Evolutionary conservation across 768 basidiomycete genomes (phyloP), one percentile per base, ranked within the genome.

Genomic region (Phanerodontia chrysosporium): DNA sequence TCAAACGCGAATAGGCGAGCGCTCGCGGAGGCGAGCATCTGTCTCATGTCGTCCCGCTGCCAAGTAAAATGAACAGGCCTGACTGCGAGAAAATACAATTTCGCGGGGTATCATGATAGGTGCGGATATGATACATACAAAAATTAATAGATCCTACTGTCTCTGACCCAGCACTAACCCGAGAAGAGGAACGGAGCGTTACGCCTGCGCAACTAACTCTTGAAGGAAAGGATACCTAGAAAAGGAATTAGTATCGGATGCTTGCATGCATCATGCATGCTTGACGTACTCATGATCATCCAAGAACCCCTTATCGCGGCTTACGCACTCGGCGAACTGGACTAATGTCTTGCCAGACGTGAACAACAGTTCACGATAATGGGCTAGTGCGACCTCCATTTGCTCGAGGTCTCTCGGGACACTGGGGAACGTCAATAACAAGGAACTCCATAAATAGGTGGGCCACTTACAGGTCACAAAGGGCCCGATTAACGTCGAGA

Each of bases 251-350:
- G 52, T 5, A 58, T 9, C 16, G 14, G 45, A 29, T 7, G n/a
- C 24, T 18, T 30, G 32, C 32, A 14, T 9, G 18, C 21, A 6
- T 3, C 9, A 45, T 21, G 44, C 13, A n/a, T n/a, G 18, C 18
- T 9, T 44, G 5, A 62, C 67, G 52, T 27, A 68, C 67, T 68
- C 67, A 30, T 68, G 67, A 55, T 68, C 67, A 21, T 52, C 65
- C 56, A 68, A 29, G 39, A 68, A 68, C 6, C 67, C 67, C 22
- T 59, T 30, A 21, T 66, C 63, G 1, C 58, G 51, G n/a, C 36
- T 49, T 25, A 68, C 36, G 12, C 28, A 30, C 13, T 61, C 58
- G 2, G 61, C 67, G 32, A 61, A 63, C 29, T 68, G 63, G 3
- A 46, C 10, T 1, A 60, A 44, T 3, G 67, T 63, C 24, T 62